Conservation (phyloP, 2,329 filamentous ascomycete genomes). For the Xylariaceae sp. region DNA sequence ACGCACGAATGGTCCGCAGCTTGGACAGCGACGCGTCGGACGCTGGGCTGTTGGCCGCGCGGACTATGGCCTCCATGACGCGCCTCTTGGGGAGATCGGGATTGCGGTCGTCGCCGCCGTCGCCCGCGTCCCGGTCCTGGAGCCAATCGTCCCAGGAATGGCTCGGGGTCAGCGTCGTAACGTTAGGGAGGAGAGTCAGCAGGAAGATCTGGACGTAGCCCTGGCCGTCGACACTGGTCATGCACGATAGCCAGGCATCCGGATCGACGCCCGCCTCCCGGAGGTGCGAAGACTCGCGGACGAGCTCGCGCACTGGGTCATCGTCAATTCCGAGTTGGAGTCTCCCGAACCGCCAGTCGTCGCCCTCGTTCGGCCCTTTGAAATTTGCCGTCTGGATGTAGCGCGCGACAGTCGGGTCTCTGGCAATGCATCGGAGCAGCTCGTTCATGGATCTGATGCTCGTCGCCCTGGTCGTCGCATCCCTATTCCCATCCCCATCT, state of each 20-base stretch:
- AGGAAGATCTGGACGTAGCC: not conserved
- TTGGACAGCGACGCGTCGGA: not conserved
- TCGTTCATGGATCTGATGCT: not conserved
- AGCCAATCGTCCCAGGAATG: not conserved
- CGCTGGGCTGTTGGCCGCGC: not conserved
- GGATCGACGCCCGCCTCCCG: not conserved
- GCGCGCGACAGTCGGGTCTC: not conserved
- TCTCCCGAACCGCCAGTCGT: not conserved
- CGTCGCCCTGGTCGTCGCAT: not conserved
- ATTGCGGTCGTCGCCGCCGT: too few relatives aligned
- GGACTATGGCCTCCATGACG: not conserved
- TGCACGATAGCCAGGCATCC: not conserved
- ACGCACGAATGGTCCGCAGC: not conserved
- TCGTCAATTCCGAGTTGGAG: not conserved
- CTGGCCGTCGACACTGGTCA: not conserved
- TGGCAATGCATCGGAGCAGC: not conserved
- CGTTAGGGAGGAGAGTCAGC: not conserved
- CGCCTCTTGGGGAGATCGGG: not conserved
- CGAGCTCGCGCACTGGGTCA: not conserved
- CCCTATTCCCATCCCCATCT: not conserved
- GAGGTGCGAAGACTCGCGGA: not conserved
- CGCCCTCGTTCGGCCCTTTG: not conserved
- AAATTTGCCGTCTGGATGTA: constrained; percentile 1
- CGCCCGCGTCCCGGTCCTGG: not conserved
- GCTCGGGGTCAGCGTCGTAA: not conserved